Evolutionary conservation across 495 filamentous ascomycete species (phyloP).

Genomic region (Aspergillus sclerotiicarbonarius): DNA sequence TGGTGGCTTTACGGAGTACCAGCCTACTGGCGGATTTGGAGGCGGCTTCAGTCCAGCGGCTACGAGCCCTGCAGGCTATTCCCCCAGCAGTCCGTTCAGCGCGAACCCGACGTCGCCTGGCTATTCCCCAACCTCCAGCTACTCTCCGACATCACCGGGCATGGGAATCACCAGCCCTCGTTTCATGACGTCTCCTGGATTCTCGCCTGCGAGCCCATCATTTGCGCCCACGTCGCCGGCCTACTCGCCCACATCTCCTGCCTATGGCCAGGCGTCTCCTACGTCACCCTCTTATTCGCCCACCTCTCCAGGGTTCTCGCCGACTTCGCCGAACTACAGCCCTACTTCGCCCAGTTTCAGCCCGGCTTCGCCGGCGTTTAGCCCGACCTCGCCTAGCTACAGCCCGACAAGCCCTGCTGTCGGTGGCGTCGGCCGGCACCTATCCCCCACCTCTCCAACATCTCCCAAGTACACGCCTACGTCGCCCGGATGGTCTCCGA

Average conservation of each 20-base stretch:
- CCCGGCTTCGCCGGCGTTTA: constrained; percentile 58
- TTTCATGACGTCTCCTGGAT: constrained; percentile 50
- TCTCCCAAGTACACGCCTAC: constrained; percentile 75
- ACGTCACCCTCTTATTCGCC: constrained; percentile 76
- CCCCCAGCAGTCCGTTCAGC: constrained; percentile 74
- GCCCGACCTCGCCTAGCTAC: constrained; percentile 61
- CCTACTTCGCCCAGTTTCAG: constrained; percentile 63
- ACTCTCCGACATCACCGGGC: constrained; percentile 62
- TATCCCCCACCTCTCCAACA: constrained; percentile 67
- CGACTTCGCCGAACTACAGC: constrained; percentile 64
- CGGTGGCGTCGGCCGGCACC: constrained; percentile 42
- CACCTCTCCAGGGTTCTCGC: constrained; percentile 80
- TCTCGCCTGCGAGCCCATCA: constrained; percentile 66
- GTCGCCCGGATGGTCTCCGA: constrained; percentile 67
- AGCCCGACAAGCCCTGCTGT: constrained; percentile 66
- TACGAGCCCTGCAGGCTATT: constrained; percentile 68
- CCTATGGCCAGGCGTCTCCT: constrained; percentile 61
- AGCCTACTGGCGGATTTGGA: constrained; percentile 48
- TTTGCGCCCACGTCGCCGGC: constrained; percentile 76
- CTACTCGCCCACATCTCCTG: constrained; percentile 81
- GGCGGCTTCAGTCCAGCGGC: constrained; percentile 65
- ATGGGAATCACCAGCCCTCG: constrained; percentile 58
- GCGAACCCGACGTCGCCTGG: constrained; percentile 74
- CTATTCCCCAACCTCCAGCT: constrained; percentile 72
- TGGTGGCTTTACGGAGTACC: constrained; percentile 68